Percentiles rank a stretch among this genome's conserved stretches.
These are phyloP conservation scores for Atkinsonella texensis DNA, from an alignment of 2,329 filamentous ascomycete genomes.

Conservation along the genomic window DNA sequence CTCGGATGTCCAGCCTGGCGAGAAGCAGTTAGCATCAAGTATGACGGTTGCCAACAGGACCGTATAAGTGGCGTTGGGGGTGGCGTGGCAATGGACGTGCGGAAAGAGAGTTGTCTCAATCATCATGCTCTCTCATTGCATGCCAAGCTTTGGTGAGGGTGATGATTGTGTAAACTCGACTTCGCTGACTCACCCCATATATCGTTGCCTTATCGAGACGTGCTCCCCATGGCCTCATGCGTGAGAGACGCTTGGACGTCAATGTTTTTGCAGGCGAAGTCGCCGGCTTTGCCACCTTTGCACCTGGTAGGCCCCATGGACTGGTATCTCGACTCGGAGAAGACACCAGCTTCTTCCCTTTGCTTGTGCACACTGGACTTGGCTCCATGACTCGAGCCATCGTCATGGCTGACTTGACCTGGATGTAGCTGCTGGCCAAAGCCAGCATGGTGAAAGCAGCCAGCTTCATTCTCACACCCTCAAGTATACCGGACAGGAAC, in stretches of 20 bases:
- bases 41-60: background rate
- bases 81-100: no score
- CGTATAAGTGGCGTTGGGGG: no score
- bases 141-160: background rate
- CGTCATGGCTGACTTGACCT: background rate
- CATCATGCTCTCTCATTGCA: no score
- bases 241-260: slow-evolving; percentile 24
- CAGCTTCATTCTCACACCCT: slow-evolving; percentile 1
- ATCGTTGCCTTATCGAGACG: slow-evolving; percentile 22
- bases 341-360: slow-evolving; percentile 1
- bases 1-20: slow-evolving; percentile 8
- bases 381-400: background rate
- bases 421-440: background rate
- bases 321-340: background rate
- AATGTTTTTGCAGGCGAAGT: slow-evolving; percentile 22
- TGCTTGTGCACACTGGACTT: background rate
- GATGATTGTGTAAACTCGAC: no score
- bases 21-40: background rate
- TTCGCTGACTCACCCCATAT: slow-evolving; percentile 15
- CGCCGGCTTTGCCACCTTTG: slow-evolving; percentile 10
- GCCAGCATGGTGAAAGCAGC: background rate
- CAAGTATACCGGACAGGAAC: background rate
- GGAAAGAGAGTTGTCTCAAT: no score
- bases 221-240: slow-evolving; percentile 23
- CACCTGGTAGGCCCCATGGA: background rate